Evolutionary conservation across 176 grass and related monocot species (phyloP), one percentile per base, ranked within the genome.

Genomic region (Rhynchospora tenuis): DNA sequence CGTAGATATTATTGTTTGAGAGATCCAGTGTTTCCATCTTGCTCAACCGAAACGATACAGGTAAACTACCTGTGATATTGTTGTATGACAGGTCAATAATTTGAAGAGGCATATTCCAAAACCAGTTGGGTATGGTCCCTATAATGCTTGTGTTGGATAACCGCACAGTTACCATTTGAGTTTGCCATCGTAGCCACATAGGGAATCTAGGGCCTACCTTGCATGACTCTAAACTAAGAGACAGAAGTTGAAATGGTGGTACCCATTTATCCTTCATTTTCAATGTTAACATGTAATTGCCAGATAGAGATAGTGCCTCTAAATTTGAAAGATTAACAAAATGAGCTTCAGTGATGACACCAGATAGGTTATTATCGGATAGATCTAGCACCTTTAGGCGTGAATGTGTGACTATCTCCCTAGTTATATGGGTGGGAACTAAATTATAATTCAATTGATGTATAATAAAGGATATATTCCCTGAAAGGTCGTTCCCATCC

Each of bases 191-290:
- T 2, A 85, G 83, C 83, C 83, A 85, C 5, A 3, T 26, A 2
- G 83, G 85, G 11, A 86, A 86, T 6, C 23, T 7, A 7, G 85
- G 24, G 20, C 78, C 78, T 23, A 82, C 19, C 55, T 69, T 79
- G 24, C 76, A 81, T 9, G 85, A 81, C 19, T 11, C 6, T 81
- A 82, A 69, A 15, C 0, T 0, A 27, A 86, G 60, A 29, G 0
- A 2, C 7, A 7, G 0, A 74, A 86, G 85, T 69, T 82, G 85
- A 71, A 86, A 86, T 59, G 77, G 85, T 43, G 85, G 85, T 0
- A 77, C 26, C 83, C 83, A 85, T 27, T 74, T 76, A 2, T 76
- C 20, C 64, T 77, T 43, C 2, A 85, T 45, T 4, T 26, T 13
- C 7, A 85, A 3, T 9, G 3, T 31, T 45, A 85, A 48, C 28